Evolutionary conservation across 2,329 filamentous ascomycete species (phyloP), one percentile per base, ranked within the genome.

Genomic region (Penicillium glabrum): DNA sequence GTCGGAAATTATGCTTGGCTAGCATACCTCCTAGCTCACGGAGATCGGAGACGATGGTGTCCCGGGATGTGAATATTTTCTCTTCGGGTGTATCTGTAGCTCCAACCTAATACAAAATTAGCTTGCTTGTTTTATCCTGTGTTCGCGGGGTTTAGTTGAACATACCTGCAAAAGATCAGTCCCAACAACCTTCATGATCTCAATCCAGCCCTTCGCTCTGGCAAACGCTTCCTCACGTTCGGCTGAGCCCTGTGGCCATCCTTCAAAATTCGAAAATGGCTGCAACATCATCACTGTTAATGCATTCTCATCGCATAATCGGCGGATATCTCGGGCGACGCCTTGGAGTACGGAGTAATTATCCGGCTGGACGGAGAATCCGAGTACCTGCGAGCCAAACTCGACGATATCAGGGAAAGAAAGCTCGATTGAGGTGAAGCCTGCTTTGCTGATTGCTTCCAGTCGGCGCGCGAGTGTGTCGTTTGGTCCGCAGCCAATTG

Each of bases 241-340:
- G 1, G 75, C 65, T 1, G 82, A 84, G 0, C 78, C 84, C 41
- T 78, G 77, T 0, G 80, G 75, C 89, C 89, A 93, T 1, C 89
- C 89, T 65, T 93, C 89, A 56, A 91, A 91, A 64, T 91, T 89
- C 16, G 85, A 77, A 65, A 93, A 92, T 0, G 89, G 89, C 66
- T 93, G 89, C 6, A 92, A 73, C 78, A 91, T 88, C 70, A 92
- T 80, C 54, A 92, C 82, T 35, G 80, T 76, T 1, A 92, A 73
- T 0, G 75, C 72, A 33, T 85, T 77, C 11, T 81, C 76, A 26
- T 82, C 74, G 48, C 83, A 86, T 46, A 88, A 71, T 0, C 74
- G 72, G 51, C 79, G 81, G 49, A 90, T 82, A 39, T 83, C 77
- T 16, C 68, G 67, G 0, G 82, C 86, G 0, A 86, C 81, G 2